Percentiles rank a stretch among this genome's conserved stretches.
phyloP scores from a whole-genome alignment of 2,329 filamentous ascomycete species.

The Fusarium sp. region DNA sequence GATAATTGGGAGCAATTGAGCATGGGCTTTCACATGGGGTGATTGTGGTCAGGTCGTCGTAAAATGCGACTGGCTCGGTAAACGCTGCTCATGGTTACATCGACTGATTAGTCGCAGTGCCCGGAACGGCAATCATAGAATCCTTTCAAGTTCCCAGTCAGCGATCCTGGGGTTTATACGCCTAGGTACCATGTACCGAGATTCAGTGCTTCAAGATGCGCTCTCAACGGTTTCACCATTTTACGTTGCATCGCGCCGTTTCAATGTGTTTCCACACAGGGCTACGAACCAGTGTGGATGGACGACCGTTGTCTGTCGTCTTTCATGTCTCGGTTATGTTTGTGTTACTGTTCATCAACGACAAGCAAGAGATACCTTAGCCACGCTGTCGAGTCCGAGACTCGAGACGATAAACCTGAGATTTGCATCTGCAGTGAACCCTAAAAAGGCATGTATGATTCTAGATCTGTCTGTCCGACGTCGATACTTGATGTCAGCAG shows the following conservation, averaged over 20 bases:
- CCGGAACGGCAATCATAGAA: conserved; percentile 7
- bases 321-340: conserved; percentile 6
- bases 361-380: not conserved
- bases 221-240: not conserved
- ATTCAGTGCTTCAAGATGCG: not conserved
- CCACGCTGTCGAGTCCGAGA: conserved; percentile 27
- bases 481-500: not conserved
- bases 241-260: conserved; percentile 2
- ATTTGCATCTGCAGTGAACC: conserved; percentile 30
- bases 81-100: conserved; percentile 32
- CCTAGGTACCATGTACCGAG: not conserved
- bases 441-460: conserved; percentile 8
- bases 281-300: not conserved
- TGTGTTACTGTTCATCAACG: conserved; percentile 9
- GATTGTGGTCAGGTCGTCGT: conserved; percentile 1
- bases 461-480: conserved; percentile 9
- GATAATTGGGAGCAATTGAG: not conserved
- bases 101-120: not conserved
- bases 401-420: conserved; percentile 12
- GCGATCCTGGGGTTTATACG: conserved; percentile 3
- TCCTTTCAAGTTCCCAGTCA: not conserved
- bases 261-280: not conserved
- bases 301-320: not conserved
- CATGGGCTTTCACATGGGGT: not conserved
- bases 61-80: conserved; percentile 34